Percentiles rank a stretch among this genome's conserved stretches.
phyloP scores from a whole-genome alignment of 345 rosid species.

The Salix viminalis region DNA sequence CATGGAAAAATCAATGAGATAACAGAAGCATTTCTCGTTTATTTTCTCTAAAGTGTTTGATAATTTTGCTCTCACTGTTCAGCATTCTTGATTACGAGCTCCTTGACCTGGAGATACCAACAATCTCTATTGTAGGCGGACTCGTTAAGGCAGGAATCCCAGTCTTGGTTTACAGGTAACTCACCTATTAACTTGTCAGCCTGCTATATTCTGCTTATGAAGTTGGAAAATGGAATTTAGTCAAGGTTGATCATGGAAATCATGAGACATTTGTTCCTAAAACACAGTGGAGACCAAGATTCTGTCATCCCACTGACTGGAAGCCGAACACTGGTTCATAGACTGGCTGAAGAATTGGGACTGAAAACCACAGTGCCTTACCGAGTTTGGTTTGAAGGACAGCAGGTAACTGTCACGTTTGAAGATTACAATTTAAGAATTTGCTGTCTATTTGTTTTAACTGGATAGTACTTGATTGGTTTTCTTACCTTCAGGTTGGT shows the following conservation, averaged over 20 bases:
- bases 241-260: background rate
- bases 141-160: constrained; percentile 72
- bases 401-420: constrained; percentile 16
- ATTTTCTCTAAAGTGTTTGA: background rate
- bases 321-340: constrained; percentile 60
- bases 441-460: background rate
- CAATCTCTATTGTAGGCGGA: constrained; percentile 56
- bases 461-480: background rate
- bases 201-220: background rate
- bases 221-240: background rate
- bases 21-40: background rate
- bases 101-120: constrained; percentile 75
- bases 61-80: constrained; percentile 11
- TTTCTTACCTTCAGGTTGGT: constrained; percentile 56
- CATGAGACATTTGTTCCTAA: constrained; percentile 1
- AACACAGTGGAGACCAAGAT: constrained; percentile 53
- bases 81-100: constrained; percentile 79
- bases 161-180: constrained; percentile 80
- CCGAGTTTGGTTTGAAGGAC: constrained; percentile 33
- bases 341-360: constrained; percentile 39
- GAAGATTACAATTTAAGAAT: background rate
- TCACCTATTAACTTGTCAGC: background rate
- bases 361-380: constrained; percentile 29
- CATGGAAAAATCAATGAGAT: background rate
- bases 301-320: constrained; percentile 46